Evolutionary conservation across 441 rosid genomes (phyloP).

Genomic region (Dalechampia spathulata): DNA sequence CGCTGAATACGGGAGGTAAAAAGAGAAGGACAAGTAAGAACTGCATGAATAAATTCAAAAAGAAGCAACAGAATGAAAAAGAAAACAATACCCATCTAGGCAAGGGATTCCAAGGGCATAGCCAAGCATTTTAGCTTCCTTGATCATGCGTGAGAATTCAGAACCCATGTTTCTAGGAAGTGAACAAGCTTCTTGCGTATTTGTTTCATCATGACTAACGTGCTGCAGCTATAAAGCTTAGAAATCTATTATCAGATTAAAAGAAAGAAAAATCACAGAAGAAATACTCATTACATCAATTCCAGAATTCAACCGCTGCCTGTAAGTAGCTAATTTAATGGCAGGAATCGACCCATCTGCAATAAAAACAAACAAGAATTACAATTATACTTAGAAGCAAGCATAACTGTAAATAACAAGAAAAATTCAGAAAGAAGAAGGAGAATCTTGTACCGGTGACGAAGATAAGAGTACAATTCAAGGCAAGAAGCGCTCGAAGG

Average conservation of each 20-base stretch:
- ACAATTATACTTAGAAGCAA: too few relatives aligned
- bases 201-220: slow-evolving; percentile 40
- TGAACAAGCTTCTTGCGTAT: slow-evolving; percentile 39
- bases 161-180: slow-evolving; percentile 86
- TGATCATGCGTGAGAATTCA: slow-evolving; percentile 78
- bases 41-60: not conserved
- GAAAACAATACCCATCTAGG: slow-evolving; percentile 66
- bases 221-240: slow-evolving; percentile 17
- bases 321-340: slow-evolving; percentile 71
- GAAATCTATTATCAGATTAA: slow-evolving; percentile 7
- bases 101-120: slow-evolving; percentile 78
- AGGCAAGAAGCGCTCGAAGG: slow-evolving; percentile 77
- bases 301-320: slow-evolving; percentile 57
- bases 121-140: slow-evolving; percentile 72
- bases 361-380: slow-evolving; percentile 1
- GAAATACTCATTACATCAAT: slow-evolving; percentile 21
- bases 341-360: slow-evolving; percentile 93
- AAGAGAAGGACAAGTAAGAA: not conserved
- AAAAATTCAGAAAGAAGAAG: not conserved
- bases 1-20: slow-evolving; percentile 32
- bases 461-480: slow-evolving; percentile 71
- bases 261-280: not conserved
- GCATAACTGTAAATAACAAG: too few relatives aligned
- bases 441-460: slow-evolving; percentile 54
- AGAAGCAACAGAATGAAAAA: not conserved